phyloP scores from a whole-genome alignment of 225 moss, liverwort and hornwort genomes.

The Bryum argenteum region DNA sequence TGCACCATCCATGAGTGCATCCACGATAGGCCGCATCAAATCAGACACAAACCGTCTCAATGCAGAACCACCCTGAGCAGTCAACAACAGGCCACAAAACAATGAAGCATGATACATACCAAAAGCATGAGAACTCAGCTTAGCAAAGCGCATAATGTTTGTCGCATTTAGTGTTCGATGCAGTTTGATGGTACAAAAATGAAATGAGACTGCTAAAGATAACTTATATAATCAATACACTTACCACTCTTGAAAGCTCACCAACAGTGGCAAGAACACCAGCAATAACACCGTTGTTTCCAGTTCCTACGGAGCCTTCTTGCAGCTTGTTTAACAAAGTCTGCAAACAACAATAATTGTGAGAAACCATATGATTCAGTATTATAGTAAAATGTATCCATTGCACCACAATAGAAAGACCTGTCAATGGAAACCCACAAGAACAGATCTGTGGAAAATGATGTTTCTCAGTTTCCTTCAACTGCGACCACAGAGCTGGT shows the following conservation, averaged over 20 bases:
- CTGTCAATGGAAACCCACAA: not conserved
- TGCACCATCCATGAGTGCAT: constrained; percentile 88
- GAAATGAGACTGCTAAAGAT: constrained; percentile 9
- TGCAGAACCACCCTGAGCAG: constrained; percentile 80
- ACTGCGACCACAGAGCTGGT: not conserved
- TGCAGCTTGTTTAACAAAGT: constrained; percentile 79
- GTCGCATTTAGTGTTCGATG: not conserved
- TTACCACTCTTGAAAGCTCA: constrained; percentile 93
- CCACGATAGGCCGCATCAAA: constrained; percentile 86
- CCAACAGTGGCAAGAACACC: constrained; percentile 96
- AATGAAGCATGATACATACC: constrained; percentile 13
- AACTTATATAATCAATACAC: constrained; percentile 26
- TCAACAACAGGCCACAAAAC: constrained; percentile 27
- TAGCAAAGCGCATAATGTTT: not conserved
- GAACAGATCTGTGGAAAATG: not conserved
- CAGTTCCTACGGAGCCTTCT: constrained; percentile 80
- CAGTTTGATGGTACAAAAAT: constrained; percentile 9
- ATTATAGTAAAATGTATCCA: not conserved
- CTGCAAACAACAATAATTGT: constrained; percentile 41
- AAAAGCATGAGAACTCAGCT: not conserved
- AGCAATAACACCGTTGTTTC: constrained; percentile 90
- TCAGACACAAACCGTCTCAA: constrained; percentile 71
- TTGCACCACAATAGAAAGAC: not conserved
- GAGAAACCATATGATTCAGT: constrained; percentile 7
- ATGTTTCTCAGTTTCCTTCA: no score